Percentiles rank a stretch among this genome's conserved stretches.
Conservation (phyloP, 2,329 filamentous ascomycete genomes). For the Xylariomycetidae sp. region DNA sequence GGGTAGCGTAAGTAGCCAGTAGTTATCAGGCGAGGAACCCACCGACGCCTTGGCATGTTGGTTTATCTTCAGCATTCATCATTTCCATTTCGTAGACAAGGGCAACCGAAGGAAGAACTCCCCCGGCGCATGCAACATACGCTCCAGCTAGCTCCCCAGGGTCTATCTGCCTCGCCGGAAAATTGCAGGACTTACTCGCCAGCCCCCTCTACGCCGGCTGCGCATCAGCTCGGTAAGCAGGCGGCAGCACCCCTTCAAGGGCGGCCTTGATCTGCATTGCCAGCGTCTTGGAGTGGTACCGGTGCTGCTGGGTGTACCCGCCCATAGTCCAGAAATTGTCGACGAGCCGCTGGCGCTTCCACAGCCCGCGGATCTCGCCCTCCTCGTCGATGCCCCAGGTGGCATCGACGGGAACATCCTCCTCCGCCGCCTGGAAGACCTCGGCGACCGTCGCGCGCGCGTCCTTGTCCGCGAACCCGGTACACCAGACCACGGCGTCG, state of each 20-base stretch:
- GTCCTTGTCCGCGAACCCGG: slow-evolving; percentile 31
- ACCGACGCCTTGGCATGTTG: too few species aligned
- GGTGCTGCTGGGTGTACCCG: slow-evolving; percentile 27
- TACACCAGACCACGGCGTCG: slow-evolving; percentile 37
- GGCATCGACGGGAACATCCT: slow-evolving; percentile 28
- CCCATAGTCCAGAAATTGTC: slow-evolving; percentile 33
- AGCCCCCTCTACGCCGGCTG: too few species aligned
- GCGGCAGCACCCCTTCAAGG: slow-evolving; percentile 29
- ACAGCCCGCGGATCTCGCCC: slow-evolving; percentile 37
- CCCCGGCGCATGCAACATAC: too few species aligned
- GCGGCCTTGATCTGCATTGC: slow-evolving; percentile 37
- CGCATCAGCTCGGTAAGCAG: slow-evolving; percentile 27
- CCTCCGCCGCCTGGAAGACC: slow-evolving; percentile 21
- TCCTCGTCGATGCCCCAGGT: slow-evolving; percentile 38
- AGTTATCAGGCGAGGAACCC: too few species aligned
- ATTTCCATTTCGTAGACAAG: too few species aligned
- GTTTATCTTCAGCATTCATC: too few species aligned
- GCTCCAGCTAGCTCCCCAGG: too few species aligned
- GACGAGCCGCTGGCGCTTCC: slow-evolving; percentile 28
- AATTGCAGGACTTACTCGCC: too few species aligned
- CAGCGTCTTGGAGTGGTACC: slow-evolving; percentile 33
- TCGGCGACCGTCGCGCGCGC: slow-evolving; percentile 20
- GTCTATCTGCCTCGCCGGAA: too few species aligned
- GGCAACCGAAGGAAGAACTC: too few species aligned
- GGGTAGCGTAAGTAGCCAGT: too few species aligned